A percentile compares a stretch with the other conserved stretches of the same genome.
phyloP scores from a whole-genome alignment of 306 rosid genomes.

The Mimosa bimucronata region DNA sequence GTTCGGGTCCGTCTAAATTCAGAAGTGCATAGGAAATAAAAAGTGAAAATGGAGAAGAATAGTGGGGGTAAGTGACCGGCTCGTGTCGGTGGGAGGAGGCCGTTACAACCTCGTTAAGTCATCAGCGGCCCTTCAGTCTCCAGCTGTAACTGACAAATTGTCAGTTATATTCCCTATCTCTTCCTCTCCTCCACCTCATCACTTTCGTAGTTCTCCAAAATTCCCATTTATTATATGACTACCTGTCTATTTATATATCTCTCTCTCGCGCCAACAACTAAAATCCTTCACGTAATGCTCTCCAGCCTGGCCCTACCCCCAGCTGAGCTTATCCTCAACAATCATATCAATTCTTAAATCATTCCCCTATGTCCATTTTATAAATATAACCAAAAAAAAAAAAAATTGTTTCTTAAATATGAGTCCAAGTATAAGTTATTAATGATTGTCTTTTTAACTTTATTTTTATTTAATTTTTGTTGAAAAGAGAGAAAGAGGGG shows the following conservation, averaged over 20 bases:
- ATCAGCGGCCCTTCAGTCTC: conserved; percentile 3
- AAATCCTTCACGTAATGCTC: conserved; percentile 41
- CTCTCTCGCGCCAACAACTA: background rate
- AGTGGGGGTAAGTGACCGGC: conserved; percentile 43
- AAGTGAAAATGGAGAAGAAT: background rate
- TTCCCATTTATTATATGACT: background rate
- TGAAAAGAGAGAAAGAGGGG: no score
- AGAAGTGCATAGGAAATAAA: background rate
- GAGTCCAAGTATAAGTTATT: no score
- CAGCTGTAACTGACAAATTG: conserved; percentile 52
- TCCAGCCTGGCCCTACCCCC: conserved; percentile 56
- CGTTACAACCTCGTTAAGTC: conserved; percentile 36
- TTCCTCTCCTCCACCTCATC: conserved; percentile 42
- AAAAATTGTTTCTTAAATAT: no score
- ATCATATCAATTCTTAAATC: no score
- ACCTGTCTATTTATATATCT: background rate
- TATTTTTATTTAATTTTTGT: no score
- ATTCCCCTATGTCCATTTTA: no score
- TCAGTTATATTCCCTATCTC: conserved; percentile 29
- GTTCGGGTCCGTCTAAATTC: background rate
- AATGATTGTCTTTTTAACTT: no score
- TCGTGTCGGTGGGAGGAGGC: conserved; percentile 39
- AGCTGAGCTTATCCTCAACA: conserved; percentile 50
- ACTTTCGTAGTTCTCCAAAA: conserved; percentile 26
- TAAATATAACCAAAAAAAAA: no score